Evolutionary conservation across 345 rosid species (phyloP).

Genomic region (Alliaria petiolata): DNA sequence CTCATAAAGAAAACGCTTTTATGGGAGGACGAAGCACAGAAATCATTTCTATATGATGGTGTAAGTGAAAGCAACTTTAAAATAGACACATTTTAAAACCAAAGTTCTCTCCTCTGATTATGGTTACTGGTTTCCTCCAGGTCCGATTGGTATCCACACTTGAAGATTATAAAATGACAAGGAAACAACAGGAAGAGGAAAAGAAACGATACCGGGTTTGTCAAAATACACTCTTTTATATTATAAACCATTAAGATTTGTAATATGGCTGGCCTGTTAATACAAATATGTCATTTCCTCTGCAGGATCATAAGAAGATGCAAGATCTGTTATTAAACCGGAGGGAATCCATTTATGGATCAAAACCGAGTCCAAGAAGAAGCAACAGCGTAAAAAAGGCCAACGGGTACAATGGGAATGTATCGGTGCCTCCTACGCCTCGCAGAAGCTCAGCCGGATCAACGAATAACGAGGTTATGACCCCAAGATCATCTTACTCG

Average conservation of each 20-base stretch:
- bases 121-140: constrained; percentile 40
- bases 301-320: constrained; percentile 90
- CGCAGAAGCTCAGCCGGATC: constrained; percentile 65
- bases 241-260: neutral
- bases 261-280: neutral
- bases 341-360: constrained; percentile 87
- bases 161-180: constrained; percentile 82
- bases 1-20: constrained; percentile 69
- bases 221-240: constrained; percentile 43
- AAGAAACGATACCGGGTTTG: constrained; percentile 80
- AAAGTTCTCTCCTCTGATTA: constrained; percentile 43
- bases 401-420: constrained; percentile 60
- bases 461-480: constrained; percentile 25
- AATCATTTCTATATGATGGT: constrained; percentile 78
- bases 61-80: constrained; percentile 39
- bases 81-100: neutral
- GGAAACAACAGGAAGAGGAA: constrained; percentile 83
- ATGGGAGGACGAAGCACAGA: constrained; percentile 81
- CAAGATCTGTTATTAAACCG: constrained; percentile 75
- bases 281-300: neutral
- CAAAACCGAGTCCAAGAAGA: constrained; percentile 91
- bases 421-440: constrained; percentile 79
- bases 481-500: constrained; percentile 79
- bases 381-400: constrained; percentile 66
- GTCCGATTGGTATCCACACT: constrained; percentile 70